phyloP scores from a whole-genome alignment of 2,329 filamentous ascomycete species.

The Pseudogymnoascus sp. region DNA sequence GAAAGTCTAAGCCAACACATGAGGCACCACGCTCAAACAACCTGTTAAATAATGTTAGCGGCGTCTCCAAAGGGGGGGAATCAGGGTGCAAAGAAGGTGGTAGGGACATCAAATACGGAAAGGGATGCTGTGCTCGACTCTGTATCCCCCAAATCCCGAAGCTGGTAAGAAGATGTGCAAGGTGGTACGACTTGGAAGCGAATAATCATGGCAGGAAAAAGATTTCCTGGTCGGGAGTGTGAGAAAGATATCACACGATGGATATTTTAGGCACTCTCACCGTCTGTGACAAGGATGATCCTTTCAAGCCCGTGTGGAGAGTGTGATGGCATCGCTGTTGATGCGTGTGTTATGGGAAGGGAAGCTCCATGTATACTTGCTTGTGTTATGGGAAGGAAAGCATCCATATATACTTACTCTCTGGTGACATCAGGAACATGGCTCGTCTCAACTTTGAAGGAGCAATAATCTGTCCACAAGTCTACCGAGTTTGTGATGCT shows the following conservation, averaged over 20 bases:
- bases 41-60: constrained; percentile 38
- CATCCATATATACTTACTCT: constrained; percentile 86
- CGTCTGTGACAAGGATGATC: constrained; percentile 44
- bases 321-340: constrained; percentile 30
- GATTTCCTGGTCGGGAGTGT: constrained; percentile 55
- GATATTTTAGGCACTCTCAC: constrained; percentile 64
- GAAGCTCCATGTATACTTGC: constrained; percentile 67
- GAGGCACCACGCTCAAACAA: constrained; percentile 85
- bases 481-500: constrained; percentile 92
- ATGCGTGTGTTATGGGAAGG: constrained; percentile 53
- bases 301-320: constrained; percentile 14
- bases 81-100: constrained; percentile 28
- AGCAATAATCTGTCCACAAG: constrained; percentile 94
- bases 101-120: constrained; percentile 55
- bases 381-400: constrained; percentile 59
- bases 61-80: constrained; percentile 9
- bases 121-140: constrained; percentile 44
- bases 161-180: constrained; percentile 30
- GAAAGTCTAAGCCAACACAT: constrained; percentile 83
- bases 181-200: constrained; percentile 33
- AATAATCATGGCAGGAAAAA: constrained; percentile 39
- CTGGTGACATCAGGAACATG: constrained; percentile 91
- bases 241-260: constrained; percentile 53
- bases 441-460: constrained; percentile 95
- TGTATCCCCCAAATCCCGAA: constrained; percentile 40